Evolutionary conservation across 1,139 yeast species (phyloP).

Genomic region (Starmera stellimalicola): DNA sequence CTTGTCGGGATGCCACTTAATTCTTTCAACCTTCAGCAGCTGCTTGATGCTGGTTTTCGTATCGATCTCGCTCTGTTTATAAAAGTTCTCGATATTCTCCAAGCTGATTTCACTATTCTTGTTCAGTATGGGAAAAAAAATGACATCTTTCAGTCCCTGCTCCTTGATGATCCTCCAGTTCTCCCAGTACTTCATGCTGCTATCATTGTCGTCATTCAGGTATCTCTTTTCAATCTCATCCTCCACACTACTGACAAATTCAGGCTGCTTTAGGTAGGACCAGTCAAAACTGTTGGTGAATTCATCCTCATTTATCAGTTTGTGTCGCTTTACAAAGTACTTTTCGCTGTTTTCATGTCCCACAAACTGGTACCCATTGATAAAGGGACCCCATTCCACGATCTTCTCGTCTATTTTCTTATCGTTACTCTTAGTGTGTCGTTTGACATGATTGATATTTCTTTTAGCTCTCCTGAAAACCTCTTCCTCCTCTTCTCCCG

Average conservation of each 20-base stretch:
- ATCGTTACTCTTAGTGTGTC: too few species aligned
- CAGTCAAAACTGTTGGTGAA: slow-evolving; percentile 7
- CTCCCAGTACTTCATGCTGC: slow-evolving; percentile 17
- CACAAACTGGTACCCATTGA: slow-evolving; percentile 26
- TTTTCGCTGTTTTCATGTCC: not conserved
- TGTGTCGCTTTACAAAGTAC: slow-evolving; percentile 8
- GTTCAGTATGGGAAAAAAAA: slow-evolving; percentile 11
- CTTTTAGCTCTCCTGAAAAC: too few species aligned
- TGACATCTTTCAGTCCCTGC: slow-evolving; percentile 7
- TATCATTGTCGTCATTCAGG: not conserved
- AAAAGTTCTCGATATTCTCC: slow-evolving; percentile 18
- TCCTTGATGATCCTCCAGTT: slow-evolving; percentile 19
- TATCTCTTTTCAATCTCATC: slow-evolving; percentile 3
- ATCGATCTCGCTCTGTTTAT: slow-evolving; percentile 11
- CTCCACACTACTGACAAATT: slow-evolving; percentile 3
- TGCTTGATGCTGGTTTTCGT: slow-evolving; percentile 13
- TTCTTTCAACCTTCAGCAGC: slow-evolving; percentile 39
- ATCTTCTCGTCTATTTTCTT: slow-evolving; percentile 1
- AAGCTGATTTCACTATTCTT: slow-evolving; percentile 5
- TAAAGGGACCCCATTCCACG: slow-evolving; percentile 25
- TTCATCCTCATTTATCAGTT: slow-evolving; percentile 8
- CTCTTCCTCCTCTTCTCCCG: too few species aligned
- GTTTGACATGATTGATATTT: too few species aligned
- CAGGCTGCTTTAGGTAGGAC: slow-evolving; percentile 12
- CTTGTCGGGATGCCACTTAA: slow-evolving; percentile 67